Evolutionary conservation across 805 yeast genomes (phyloP).

Genomic region (Starmerella sirachaensis): DNA sequence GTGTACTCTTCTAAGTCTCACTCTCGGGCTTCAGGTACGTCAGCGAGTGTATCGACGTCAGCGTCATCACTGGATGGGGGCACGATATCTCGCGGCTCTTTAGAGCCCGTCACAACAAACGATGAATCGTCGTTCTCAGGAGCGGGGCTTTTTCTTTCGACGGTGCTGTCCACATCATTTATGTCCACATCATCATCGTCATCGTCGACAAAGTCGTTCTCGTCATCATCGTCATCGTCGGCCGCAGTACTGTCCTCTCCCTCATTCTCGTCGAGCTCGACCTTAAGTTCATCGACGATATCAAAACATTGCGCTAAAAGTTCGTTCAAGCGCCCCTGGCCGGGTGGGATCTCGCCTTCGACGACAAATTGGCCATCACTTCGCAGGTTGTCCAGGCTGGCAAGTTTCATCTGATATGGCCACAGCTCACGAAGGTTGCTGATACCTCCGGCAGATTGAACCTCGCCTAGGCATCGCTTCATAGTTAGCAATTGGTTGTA

Average conservation of each 20-base stretch:
- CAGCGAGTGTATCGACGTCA: too few relatives aligned
- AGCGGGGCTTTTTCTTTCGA: too few relatives aligned
- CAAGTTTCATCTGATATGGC: conserved; percentile 91
- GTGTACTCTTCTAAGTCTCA: too few relatives aligned
- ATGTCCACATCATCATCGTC: background rate
- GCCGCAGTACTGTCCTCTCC: conserved; percentile 14
- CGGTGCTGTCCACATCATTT: too few relatives aligned
- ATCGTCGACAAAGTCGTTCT: too few relatives aligned
- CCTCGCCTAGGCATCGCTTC: conserved; percentile 76
- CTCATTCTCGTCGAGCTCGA: conserved; percentile 22
- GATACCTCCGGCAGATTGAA: conserved; percentile 86
- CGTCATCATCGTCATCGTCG: conserved; percentile 12
- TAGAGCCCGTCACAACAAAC: too few relatives aligned
- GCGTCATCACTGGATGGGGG: too few relatives aligned
- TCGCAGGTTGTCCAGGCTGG: conserved; percentile 75
- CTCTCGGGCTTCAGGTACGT: conserved; percentile 7
- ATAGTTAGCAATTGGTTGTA: conserved; percentile 91
- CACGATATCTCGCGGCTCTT: too few relatives aligned
- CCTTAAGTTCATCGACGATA: conserved; percentile 77
- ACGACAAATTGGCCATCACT: conserved; percentile 86
- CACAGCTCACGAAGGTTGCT: conserved; percentile 78
- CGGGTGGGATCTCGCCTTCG: conserved; percentile 87
- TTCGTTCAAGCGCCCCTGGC: conserved; percentile 92
- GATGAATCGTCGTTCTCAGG: too few relatives aligned
- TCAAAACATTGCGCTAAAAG: conserved; percentile 89